Evolutionary conservation across 257 asterid species (phyloP), one percentile per base, ranked within the genome.

Genomic region (Capsicum baccatum): DNA sequence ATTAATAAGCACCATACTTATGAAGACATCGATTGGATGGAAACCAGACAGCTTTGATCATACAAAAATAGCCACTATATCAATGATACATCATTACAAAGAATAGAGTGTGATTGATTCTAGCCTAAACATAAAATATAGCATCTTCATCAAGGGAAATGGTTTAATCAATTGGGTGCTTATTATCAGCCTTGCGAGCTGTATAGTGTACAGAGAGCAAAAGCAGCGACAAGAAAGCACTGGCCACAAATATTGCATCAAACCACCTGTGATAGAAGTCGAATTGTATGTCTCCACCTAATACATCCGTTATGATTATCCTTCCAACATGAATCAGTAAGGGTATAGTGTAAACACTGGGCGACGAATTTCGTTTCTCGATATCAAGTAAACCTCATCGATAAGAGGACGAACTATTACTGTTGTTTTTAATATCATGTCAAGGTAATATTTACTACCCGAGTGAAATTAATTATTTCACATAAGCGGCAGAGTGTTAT

Each of bases 211-310:
- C 99, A 26, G 99, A 97, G 57, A 97, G 92, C 89, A 97, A 87
- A 71, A 97, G 94, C 85, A 95, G 90, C 55, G 98, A 95, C 37
- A 97, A 95, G 90, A 97, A 97, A 10, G 99, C 96, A 83, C 98
- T 97, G 42, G 98, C 99, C 17, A 91, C 98, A 59, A 97, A 97
- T 10, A 97, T 97, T 6, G 98, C 98, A 85, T 97, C 98, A 68
- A 97, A 97, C 99, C 98, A 95, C 17, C 98, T 89, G 85, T 97
- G 99, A 85, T 97, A 97, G 90, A 95, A 95, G 84, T 95, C 98
- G 59, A 97, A 97, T 47, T 97, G 99, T 35, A 95, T 94, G 87
- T 97, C 99, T 17, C 98, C 98, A 9, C 98, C 99, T 89, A 95
- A 78, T 13, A 95, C 98, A 83, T 97, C 98, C 9, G 98, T 97